phyloP scores from a whole-genome alignment of 768 basidiomycete genomes.

The Mycena haematopus region DNA sequence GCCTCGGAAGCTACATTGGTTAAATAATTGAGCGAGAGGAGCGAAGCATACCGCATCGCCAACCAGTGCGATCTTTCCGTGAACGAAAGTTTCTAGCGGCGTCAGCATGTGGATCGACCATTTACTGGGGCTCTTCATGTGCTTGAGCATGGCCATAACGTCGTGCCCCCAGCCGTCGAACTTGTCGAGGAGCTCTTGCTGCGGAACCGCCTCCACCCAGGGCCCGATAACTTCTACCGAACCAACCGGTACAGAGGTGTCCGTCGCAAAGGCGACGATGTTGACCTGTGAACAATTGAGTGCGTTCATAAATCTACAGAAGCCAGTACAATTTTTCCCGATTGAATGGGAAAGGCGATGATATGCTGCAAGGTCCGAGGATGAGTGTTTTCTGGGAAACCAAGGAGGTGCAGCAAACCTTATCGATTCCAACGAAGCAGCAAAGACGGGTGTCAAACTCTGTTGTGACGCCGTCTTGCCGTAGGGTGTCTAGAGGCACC shows the following conservation, averaged over 20 bases:
- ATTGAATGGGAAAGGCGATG: constrained; percentile 57
- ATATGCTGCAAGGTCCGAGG: constrained; percentile 47
- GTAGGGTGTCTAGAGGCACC: constrained; percentile 47
- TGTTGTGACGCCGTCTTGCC: constrained; percentile 49
- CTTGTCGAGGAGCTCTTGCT: constrained; percentile 50
- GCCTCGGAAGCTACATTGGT: constrained; percentile 43
- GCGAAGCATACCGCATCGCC: constrained; percentile 55
- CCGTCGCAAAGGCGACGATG: constrained; percentile 50
- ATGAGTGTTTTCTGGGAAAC: constrained; percentile 4
- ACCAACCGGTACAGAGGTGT: constrained; percentile 36
- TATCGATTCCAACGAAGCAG: constrained; percentile 52
- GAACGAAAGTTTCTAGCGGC: constrained; percentile 50
- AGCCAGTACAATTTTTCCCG: constrained; percentile 43
- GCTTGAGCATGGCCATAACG: constrained; percentile 45
- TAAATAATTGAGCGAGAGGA: neutral
- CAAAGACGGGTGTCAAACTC: constrained; percentile 43
- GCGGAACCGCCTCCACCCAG: constrained; percentile 50
- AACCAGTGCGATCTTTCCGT: constrained; percentile 53
- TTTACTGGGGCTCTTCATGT: constrained; percentile 52
- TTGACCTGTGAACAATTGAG: constrained; percentile 44
- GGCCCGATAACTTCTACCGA: constrained; percentile 38
- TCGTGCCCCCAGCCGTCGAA: constrained; percentile 57
- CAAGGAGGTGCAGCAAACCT: constrained; percentile 39
- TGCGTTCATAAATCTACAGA: neutral
- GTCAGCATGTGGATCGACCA: constrained; percentile 60